Conservation (phyloP, 2,329 filamentous ascomycete species). For the Nemania sp. region DNA sequence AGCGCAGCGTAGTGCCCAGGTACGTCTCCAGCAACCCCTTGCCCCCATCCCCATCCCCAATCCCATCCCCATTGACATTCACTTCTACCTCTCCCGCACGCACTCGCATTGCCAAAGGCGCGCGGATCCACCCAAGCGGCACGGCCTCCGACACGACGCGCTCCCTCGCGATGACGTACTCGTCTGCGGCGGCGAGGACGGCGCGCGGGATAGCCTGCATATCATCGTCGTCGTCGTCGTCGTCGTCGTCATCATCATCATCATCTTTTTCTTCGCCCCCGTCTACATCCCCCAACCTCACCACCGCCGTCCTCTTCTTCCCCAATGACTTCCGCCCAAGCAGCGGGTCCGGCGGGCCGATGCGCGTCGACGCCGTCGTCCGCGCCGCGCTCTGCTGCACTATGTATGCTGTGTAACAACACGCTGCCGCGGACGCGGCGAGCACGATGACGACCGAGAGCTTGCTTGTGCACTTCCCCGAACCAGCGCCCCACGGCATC, state of each 20-base stretch:
- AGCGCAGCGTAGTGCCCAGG: conserved; percentile 30
- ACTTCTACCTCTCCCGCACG: neutral
- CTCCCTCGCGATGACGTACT: conserved; percentile 30
- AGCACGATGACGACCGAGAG: conserved; percentile 23
- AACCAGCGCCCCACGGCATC: no score
- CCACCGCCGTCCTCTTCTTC: no score
- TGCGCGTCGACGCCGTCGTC: conserved; percentile 15
- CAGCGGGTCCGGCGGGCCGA: conserved; percentile 23
- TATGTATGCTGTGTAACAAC: conserved; percentile 25
- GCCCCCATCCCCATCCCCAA: neutral
- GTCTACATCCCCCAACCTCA: no score
- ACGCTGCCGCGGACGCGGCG: conserved; percentile 24
- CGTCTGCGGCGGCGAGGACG: conserved; percentile 5
- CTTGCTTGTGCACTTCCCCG: neutral
- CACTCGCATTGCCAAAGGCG: neutral
- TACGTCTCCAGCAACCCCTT: conserved; percentile 29
- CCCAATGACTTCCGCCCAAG: neutral
- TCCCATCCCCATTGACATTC: no score
- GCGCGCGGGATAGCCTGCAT: conserved; percentile 14
- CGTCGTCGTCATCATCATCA: neutral
- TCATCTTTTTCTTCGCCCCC: no score
- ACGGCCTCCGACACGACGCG: conserved; percentile 29
- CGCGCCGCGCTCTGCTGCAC: conserved; percentile 19
- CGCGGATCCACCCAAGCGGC: conserved; percentile 10
- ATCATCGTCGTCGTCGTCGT: neutral